phyloP scores from a whole-genome alignment of 108 stramenopile genomes.

The Fragilaria crotonensis region DNA sequence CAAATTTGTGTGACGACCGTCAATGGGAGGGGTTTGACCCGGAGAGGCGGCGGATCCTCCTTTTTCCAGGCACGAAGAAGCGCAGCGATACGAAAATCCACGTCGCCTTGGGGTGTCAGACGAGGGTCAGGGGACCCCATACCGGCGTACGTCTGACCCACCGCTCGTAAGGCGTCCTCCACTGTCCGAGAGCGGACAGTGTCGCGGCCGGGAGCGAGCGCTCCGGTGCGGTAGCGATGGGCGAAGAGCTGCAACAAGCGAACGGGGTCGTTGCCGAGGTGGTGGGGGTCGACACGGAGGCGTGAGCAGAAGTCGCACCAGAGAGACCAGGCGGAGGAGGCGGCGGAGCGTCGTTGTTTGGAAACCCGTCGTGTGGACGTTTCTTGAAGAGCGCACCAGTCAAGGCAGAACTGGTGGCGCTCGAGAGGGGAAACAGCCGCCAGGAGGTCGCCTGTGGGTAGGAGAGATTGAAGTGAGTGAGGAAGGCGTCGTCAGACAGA shows the following conservation, averaged over 20 bases:
- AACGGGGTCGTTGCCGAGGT: conserved; percentile 22
- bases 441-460: conserved; percentile 16
- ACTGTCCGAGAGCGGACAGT: no score
- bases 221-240: conserved; percentile 13
- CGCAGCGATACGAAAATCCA: conserved; percentile 14
- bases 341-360: conserved; percentile 13
- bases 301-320: conserved; percentile 14
- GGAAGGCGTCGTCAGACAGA: background rate
- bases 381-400: no score
- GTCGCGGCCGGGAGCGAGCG: conserved; percentile 8
- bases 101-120: conserved; percentile 6
- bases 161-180: no score
- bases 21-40: conserved; percentile 36
- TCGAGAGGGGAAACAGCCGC: background rate
- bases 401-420: conserved; percentile 16
- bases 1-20: no score
- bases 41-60: no score
- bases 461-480: background rate
- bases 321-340: conserved; percentile 9
- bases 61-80: conserved; percentile 1
- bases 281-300: conserved; percentile 18
- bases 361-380: conserved; percentile 14
- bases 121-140: conserved; percentile 25
- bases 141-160: no score
- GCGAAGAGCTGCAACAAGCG: conserved; percentile 23